phyloP scores from a whole-genome alignment of 2,329 filamentous ascomycete genomes.

The Helminthosporium solani region DNA sequence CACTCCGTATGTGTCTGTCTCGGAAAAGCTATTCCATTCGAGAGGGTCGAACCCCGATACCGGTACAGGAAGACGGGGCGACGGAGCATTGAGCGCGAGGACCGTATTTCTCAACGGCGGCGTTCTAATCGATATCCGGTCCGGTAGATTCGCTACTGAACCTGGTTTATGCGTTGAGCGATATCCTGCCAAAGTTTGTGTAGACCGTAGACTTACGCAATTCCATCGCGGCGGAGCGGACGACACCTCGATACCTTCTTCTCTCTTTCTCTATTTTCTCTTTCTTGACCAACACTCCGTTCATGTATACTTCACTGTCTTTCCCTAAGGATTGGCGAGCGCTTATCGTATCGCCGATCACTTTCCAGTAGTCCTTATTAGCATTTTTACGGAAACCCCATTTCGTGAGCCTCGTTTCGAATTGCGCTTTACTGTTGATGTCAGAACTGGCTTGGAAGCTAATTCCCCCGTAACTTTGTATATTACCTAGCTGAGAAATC shows the following conservation, averaged over 20 bases:
- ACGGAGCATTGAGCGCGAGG: neutral
- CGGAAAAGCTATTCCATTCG: neutral
- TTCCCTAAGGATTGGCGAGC: neutral
- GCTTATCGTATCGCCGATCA: neutral
- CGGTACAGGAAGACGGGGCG: neutral
- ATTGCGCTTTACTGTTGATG: constrained; percentile 5
- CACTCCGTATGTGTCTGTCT: too few species aligned
- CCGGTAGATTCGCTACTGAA: neutral
- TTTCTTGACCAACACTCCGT: neutral
- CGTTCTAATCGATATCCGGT: neutral
- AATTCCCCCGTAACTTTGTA: neutral
- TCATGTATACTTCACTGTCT: constrained; percentile 1
- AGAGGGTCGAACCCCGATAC: neutral
- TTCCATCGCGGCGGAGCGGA: neutral
- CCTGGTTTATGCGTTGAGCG: neutral
- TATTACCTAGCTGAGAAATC: constrained; percentile 6
- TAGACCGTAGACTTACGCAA: neutral
- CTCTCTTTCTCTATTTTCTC: constrained; percentile 5
- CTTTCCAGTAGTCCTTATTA: constrained; percentile 3
- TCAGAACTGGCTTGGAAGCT: neutral
- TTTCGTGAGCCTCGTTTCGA: constrained; percentile 5
- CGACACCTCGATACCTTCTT: constrained; percentile 1
- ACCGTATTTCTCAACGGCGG: neutral
- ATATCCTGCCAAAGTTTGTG: neutral
- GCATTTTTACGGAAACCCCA: constrained; percentile 8